Evolutionary conservation across 2,329 filamentous ascomycete genomes (phyloP).

Genomic region (Amesomyces nigricolor): DNA sequence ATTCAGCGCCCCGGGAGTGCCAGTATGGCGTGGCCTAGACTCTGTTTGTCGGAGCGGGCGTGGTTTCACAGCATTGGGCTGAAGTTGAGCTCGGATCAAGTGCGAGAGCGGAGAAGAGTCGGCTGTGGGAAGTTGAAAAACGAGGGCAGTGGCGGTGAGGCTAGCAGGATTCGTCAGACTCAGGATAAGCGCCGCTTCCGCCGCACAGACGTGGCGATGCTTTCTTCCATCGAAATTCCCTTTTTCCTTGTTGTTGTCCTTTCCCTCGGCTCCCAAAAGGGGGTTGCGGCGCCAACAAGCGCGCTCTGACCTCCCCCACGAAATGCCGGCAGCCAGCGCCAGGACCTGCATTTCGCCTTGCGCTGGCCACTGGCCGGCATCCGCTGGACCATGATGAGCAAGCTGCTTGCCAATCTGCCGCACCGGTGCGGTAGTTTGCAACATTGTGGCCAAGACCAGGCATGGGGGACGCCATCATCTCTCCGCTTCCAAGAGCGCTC

Average conservation of each 20-base stretch:
- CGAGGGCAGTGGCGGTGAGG: too few relatives aligned
- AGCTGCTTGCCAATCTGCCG: neutral
- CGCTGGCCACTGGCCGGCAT: neutral
- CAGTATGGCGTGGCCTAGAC: too few relatives aligned
- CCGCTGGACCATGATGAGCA: neutral
- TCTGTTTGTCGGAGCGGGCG: too few relatives aligned
- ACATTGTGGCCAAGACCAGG: slow-evolving; percentile 8
- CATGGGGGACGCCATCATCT: neutral
- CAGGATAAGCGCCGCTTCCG: too few relatives aligned
- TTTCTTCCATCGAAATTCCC: neutral
- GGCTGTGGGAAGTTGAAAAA: too few relatives aligned
- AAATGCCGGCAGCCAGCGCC: neutral
- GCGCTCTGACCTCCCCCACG: neutral
- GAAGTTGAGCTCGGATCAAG: too few relatives aligned
- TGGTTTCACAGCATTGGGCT: too few relatives aligned
- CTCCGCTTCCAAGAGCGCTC: slow-evolving; percentile 8
- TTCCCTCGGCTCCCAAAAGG: neutral
- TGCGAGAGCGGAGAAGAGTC: too few relatives aligned
- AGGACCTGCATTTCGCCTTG: neutral
- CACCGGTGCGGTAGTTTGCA: neutral
- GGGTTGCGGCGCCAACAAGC: neutral
- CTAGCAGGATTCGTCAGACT: too few relatives aligned
- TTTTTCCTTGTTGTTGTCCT: neutral
- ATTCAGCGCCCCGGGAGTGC: too few relatives aligned
- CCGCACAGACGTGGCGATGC: too few relatives aligned